Conservation (phyloP, 345 rosid genomes). For the Brassica juncea region DNA sequence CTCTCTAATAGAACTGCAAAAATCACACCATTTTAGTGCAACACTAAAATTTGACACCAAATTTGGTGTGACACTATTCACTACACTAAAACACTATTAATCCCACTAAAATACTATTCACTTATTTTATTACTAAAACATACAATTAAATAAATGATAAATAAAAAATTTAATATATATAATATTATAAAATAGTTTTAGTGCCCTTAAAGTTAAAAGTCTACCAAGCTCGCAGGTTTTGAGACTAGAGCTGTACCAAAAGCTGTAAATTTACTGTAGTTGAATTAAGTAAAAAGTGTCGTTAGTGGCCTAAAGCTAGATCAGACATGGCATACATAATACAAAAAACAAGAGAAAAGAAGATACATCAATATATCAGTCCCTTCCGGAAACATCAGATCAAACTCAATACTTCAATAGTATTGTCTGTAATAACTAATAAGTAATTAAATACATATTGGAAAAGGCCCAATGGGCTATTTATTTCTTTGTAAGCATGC, state of each 20-base stretch:
- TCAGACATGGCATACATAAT: conserved; percentile 2
- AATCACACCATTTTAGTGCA: no score
- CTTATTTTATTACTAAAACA: no score
- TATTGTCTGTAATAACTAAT: neutral
- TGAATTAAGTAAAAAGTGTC: conserved; percentile 4
- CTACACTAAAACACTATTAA: no score
- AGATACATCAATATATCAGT: conserved; percentile 20
- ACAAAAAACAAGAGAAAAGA: neutral
- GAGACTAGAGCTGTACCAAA: conserved; percentile 23
- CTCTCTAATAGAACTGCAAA: no score
- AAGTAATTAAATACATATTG: neutral
- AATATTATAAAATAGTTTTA: no score
- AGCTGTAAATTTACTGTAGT: conserved; percentile 7
- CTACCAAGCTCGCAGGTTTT: conserved; percentile 26
- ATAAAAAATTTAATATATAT: no score
- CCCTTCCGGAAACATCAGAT: conserved; percentile 24
- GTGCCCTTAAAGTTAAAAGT: neutral
- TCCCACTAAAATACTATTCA: no score
- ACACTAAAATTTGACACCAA: no score
- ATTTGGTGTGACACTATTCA: no score
- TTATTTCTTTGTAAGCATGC: conserved; percentile 25
- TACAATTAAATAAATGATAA: neutral
- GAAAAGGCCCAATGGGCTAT: conserved; percentile 41
- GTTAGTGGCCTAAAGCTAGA: conserved; percentile 12
- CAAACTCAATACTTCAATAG: neutral